phyloP scores from a whole-genome alignment of 2,329 filamentous ascomycete species.

The Fusarium sp. region DNA sequence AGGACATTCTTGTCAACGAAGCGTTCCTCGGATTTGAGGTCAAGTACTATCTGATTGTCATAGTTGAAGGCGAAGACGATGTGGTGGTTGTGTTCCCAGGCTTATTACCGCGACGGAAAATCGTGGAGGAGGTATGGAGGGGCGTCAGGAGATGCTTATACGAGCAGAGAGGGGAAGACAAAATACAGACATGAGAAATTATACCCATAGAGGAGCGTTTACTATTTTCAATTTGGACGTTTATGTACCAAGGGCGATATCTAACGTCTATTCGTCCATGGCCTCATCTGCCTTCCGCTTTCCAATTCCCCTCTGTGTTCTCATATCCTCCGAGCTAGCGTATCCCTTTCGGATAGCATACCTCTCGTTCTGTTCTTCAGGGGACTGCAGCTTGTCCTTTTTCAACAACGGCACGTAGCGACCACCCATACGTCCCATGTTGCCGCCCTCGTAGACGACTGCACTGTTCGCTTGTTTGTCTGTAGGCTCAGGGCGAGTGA shows the following conservation, averaged over 20 bases:
- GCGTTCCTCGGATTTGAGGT: conserved; percentile 94
- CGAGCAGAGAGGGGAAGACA: conserved; percentile 58
- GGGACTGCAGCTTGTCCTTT: conserved; percentile 61
- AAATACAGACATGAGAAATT: conserved; percentile 35
- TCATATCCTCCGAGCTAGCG: conserved; percentile 63
- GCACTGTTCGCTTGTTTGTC: conserved; percentile 45
- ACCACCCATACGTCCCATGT: conserved; percentile 63
- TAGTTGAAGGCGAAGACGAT: conserved; percentile 89
- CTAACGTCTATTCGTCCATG: conserved; percentile 40
- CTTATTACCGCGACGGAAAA: conserved; percentile 77
- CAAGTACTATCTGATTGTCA: conserved; percentile 86
- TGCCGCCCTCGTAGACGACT: conserved; percentile 67
- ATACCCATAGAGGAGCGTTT: conserved; percentile 19
- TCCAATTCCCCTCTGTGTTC: conserved; percentile 50
- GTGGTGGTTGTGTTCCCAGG: conserved; percentile 95
- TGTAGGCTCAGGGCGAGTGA: conserved; percentile 25
- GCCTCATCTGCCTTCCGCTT: conserved; percentile 48
- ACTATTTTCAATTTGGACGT: conserved; percentile 6
- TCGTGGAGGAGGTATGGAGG: conserved; percentile 91
- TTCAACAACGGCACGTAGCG: conserved; percentile 68
- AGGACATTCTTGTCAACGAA: conserved; percentile 94
- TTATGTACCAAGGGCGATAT: conserved; percentile 11
- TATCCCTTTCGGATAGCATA: conserved; percentile 73
- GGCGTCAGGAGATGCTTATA: conserved; percentile 86
- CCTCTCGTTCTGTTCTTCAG: conserved; percentile 69